These are phyloP conservation scores for Mycosphaerella sp. DNA, from an alignment of 2,329 filamentous ascomycete genomes.

Conservation along the genomic window DNA sequence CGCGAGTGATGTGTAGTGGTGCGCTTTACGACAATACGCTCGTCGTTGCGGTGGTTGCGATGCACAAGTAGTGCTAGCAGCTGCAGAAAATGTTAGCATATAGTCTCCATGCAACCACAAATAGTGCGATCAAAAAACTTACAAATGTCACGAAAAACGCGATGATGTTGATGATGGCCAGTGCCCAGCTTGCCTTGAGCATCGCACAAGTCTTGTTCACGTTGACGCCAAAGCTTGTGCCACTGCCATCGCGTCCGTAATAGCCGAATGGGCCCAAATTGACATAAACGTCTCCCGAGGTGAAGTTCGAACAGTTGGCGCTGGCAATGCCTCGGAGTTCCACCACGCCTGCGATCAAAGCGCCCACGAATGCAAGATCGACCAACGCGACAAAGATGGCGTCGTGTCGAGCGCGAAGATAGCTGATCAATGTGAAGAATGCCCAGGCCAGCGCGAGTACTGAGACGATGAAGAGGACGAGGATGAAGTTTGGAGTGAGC, in stretches of 20 bases:
- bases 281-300: conserved; percentile 30
- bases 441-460: conserved; percentile 57
- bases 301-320: conserved; percentile 62
- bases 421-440: conserved; percentile 54
- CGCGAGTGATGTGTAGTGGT: conserved; percentile 47
- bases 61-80: conserved; percentile 57
- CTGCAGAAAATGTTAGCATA: conserved; percentile 24
- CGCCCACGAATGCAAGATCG: conserved; percentile 56
- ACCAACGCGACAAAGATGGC: conserved; percentile 55
- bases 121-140: conserved; percentile 26
- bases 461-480: conserved; percentile 59
- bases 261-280: conserved; percentile 42
- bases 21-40: conserved; percentile 49
- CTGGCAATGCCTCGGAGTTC: conserved; percentile 51
- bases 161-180: conserved; percentile 80
- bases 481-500: conserved; percentile 54
- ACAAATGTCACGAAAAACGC: conserved; percentile 74
- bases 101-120: background rate
- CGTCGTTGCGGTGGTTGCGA: conserved; percentile 41
- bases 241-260: conserved; percentile 28
- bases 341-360: conserved; percentile 57
- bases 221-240: conserved; percentile 37
- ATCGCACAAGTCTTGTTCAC: conserved; percentile 77
- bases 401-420: conserved; percentile 53
- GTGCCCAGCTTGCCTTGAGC: conserved; percentile 84